A percentile compares a stretch with the other conserved stretches of the same genome.
phyloP scores from a whole-genome alignment of 495 filamentous ascomycete species.

The Evansstolkia leycettana region DNA sequence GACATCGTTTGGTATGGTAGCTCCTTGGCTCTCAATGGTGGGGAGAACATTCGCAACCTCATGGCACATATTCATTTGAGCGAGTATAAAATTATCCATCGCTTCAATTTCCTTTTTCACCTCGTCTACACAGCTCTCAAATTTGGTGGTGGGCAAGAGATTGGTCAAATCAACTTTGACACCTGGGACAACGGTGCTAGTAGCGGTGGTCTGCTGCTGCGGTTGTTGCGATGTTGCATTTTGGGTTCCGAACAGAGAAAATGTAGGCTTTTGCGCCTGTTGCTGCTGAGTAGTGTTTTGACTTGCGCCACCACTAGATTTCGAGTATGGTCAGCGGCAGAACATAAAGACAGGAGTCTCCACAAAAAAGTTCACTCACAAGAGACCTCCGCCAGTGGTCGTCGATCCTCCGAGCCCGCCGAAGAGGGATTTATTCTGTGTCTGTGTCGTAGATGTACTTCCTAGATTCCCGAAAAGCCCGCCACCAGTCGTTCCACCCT shows the following conservation, averaged over 20 bases:
- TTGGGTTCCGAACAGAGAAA: constrained; percentile 28
- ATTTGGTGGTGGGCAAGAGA: constrained; percentile 75
- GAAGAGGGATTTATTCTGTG: constrained; percentile 26
- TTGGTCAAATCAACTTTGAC: constrained; percentile 67
- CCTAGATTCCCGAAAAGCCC: constrained; percentile 20
- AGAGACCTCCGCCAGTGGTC: constrained; percentile 26
- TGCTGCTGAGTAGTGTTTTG: constrained; percentile 24
- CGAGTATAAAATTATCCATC: constrained; percentile 62
- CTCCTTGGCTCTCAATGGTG: constrained; percentile 49
- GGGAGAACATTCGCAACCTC: constrained; percentile 37
- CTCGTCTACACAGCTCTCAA: constrained; percentile 72
- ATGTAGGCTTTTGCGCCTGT: constrained; percentile 25
- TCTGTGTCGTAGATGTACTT: constrained; percentile 21
- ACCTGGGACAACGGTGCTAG: constrained; percentile 40
- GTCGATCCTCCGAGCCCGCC: constrained; percentile 16
- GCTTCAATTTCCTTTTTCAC: constrained; percentile 63
- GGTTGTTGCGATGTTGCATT: constrained; percentile 28
- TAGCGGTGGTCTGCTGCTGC: constrained; percentile 32
- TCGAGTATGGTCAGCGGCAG: background rate
- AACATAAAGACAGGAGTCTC: background rate
- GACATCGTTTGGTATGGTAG: constrained; percentile 60
- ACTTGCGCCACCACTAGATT: constrained; percentile 13
- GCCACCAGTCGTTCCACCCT: constrained; percentile 21
- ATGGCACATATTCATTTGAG: constrained; percentile 48
- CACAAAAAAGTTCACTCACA: constrained; percentile 29